phyloP scores from a whole-genome alignment of 2,329 filamentous ascomycete genomes.

The Colletotrichum salicis region DNA sequence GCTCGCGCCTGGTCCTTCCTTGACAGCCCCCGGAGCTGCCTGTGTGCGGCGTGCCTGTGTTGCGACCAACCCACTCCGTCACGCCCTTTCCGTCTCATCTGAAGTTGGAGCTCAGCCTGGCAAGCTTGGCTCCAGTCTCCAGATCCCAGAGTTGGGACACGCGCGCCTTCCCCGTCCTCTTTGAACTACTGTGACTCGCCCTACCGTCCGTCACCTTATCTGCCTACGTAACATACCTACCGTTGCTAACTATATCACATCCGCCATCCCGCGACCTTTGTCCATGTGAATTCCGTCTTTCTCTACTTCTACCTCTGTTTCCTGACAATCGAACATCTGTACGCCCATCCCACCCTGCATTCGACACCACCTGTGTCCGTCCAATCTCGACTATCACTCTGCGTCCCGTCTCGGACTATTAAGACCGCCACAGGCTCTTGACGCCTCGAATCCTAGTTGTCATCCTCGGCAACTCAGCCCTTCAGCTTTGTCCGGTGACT shows the following conservation, averaged over 20 bases:
- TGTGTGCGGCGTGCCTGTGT: not conserved
- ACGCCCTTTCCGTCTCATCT: constrained; percentile 9
- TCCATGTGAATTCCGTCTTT: not conserved
- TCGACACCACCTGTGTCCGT: not conserved
- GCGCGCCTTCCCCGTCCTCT: not conserved
- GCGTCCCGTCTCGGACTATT: too few species aligned
- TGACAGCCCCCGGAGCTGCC: not conserved
- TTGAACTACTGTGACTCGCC: not conserved
- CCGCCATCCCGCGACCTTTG: not conserved
- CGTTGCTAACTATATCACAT: not conserved
- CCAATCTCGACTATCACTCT: not conserved
- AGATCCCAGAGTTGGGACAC: constrained; percentile 1
- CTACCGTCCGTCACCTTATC: not conserved
- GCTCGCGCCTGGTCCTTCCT: not conserved
- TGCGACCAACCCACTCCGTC: not conserved
- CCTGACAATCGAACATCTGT: not conserved
- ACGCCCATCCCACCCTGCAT: not conserved
- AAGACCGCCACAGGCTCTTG: not conserved
- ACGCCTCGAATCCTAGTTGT: not conserved
- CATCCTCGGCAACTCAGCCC: not conserved
- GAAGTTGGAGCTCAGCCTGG: not conserved
- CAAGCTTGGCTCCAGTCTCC: not conserved
- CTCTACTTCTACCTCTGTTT: not conserved
- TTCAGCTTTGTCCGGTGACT: constrained; percentile 22
- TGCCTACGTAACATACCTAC: not conserved